Evolutionary conservation across 2,329 filamentous ascomycete species (phyloP), one percentile per base, ranked within the genome.

Genomic region (Blumeria graminis): DNA sequence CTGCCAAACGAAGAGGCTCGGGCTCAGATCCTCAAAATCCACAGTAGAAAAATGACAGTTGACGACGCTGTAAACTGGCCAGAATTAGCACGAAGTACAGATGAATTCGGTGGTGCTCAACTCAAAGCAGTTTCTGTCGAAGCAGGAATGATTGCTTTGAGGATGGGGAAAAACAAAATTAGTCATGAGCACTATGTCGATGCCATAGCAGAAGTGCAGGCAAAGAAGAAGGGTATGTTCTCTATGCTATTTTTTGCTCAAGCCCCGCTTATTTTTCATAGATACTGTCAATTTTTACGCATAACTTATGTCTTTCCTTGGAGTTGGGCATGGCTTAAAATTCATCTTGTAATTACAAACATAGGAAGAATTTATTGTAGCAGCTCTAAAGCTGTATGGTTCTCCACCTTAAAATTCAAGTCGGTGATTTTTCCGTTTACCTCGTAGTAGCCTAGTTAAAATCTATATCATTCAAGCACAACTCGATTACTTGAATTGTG

Each of bases 161-260:
- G 92, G 63, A 87, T 83, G 69, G 92, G 92, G 59, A 89, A 94
- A 76, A 88, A 83, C 71, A 95, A 95, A 77, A 92, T 98, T 67
- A 85, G 84, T 58, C 92, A 98, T 69, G 92, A 98, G 74, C 87
- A 98, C 71, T 98, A 96, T 67, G 92, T 98, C 55, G 92, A 98
- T 74, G 92, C 92, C 59, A 96, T 98, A 69, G 79, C 88, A 39
- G 92, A 98, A 71, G 92, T 98, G 64, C 87, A 89, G 70, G 55
- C 48, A 34, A 56, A 56, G 38, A 56, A 56, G 41, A 56, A 56
- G 28, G 53, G 36, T 43, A 33, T 16, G 1, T 4, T 33, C 10
- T 39, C 4, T 14, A n/a, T 14, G n/a, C 13, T 13, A 55, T n/a
- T 43, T 1, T 41, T 33, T 43, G 6, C 32, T 28, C 6, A 10